Conservation (phyloP, 2,329 filamentous ascomycete genomes). For the Lasiodiplodia sp. region DNA sequence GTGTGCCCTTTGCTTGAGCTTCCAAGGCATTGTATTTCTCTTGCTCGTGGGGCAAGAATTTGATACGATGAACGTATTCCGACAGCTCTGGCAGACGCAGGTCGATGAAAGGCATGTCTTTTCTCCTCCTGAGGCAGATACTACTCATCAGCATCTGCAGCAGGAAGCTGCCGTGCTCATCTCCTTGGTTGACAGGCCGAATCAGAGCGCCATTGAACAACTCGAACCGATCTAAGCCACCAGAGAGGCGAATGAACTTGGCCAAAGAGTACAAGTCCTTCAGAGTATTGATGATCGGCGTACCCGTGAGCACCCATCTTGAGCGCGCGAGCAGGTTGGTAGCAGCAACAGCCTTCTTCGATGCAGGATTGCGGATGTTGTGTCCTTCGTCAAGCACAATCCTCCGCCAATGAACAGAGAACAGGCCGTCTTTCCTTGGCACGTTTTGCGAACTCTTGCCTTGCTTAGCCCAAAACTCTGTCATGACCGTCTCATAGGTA, state of each 20-base stretch:
- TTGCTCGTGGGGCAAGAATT: constrained; percentile 71
- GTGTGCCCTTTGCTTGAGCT: constrained; percentile 68
- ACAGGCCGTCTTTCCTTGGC: constrained; percentile 60
- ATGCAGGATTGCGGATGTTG: constrained; percentile 77
- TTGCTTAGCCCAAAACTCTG: constrained; percentile 34
- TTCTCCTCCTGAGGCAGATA: constrained; percentile 82
- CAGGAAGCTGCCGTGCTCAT: constrained; percentile 75
- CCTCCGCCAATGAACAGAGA: constrained; percentile 68
- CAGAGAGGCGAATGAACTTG: constrained; percentile 80
- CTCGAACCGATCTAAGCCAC: constrained; percentile 68
- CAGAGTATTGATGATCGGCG: constrained; percentile 87
- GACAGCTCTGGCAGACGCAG: constrained; percentile 75
- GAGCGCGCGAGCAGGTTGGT: constrained; percentile 65
- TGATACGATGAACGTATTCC: constrained; percentile 66
- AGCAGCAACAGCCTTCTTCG: constrained; percentile 67
- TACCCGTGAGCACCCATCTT: constrained; percentile 79
- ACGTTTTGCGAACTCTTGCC: constrained; percentile 30
- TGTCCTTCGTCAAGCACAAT: constrained; percentile 85
- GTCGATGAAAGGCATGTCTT: constrained; percentile 78
- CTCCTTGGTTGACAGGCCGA: constrained; percentile 52
- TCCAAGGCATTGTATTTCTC: constrained; percentile 73
- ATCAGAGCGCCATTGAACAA: constrained; percentile 71
- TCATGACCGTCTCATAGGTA: constrained; percentile 74
- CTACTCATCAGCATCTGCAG: constrained; percentile 80
- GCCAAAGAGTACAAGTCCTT: constrained; percentile 80